Base-by-base conservation (phyloP, 2,329 filamentous ascomycete species). In the Ambrosiella cleistominuta region DNA sequence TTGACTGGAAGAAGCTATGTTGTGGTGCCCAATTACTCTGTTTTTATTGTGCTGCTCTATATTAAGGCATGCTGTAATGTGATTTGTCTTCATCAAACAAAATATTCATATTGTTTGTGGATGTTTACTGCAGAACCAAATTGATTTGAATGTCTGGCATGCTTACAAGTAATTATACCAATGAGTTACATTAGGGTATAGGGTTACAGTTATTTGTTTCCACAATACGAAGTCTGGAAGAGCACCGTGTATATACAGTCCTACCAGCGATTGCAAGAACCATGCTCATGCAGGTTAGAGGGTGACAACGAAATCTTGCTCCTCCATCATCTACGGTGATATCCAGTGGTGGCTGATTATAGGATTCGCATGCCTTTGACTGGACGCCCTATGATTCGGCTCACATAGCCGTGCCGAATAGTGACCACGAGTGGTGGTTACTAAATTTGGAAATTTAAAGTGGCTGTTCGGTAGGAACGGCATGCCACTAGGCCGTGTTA, bases 361-460 rank as follows among this genome's bases (percentile, higher is more conserved):
- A 15, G 44, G 44, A 3, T 17, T 2, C n/a, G 44, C 44, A 17
- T 1, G 44, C 44, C 5, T 17, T 17, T 47, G 11, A n/a, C 13
- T n/a, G 44, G n/a, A 15, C 44, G 44, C 47, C 47, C 19, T 35
- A 51, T 11, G 35, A 51, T 35, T 51, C 47, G 47, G 47, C 47
- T 51, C 19, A 35, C 55, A 57, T 45, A 40, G 37, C 36, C 55
- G 55, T 57, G 55, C 44, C 45, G 45, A 57, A 51, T 38, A 38
- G 36, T 35, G 35, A 54, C 35, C 52, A 19, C 5, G n/a, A 27
- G 11, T 35, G 19, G 39, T 44, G 19, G 44, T 39, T 57, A 19
- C 55, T 57, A 57, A 50, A 39, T 19, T 47, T 57, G 55, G 55
- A 57, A 57, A 36, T 51, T 57, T 36, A 51, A 42, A 49, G 45